Conservation (phyloP, 345 rosid genomes). For the Boechera retrofracta region DNA sequence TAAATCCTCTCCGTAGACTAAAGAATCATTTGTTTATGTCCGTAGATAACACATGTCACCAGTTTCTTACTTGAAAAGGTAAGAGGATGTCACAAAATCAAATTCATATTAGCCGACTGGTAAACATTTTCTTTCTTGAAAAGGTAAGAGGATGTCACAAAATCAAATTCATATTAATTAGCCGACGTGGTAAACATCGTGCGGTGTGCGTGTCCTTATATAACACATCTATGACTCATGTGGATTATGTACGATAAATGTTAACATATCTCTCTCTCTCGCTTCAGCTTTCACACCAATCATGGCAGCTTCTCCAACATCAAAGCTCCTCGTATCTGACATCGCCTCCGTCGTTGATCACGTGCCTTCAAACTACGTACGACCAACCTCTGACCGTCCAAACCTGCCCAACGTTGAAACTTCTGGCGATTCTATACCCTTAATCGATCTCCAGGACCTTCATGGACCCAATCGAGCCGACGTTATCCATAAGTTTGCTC, state of each 20-base stretch:
- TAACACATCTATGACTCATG: not conserved
- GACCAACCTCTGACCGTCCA: conserved; percentile 71
- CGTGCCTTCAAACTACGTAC: conserved; percentile 59
- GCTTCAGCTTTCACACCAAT: conserved; percentile 15
- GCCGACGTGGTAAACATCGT: not conserved
- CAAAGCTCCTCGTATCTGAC: conserved; percentile 55
- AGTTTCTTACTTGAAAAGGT: not conserved
- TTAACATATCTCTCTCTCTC: not conserved
- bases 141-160: not conserved
- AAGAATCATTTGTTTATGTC: too few species aligned
- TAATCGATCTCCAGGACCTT: conserved; percentile 64
- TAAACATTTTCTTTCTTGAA: not conserved
- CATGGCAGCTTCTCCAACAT: conserved; percentile 25
- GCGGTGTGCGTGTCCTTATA: conserved; percentile 22
- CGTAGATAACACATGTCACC: not conserved
- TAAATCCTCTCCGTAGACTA: too few species aligned
- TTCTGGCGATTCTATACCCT: conserved; percentile 54
- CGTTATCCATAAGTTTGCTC: conserved; percentile 51
- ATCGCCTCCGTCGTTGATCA: conserved; percentile 48
- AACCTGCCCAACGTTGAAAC: conserved; percentile 47
- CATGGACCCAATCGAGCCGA: conserved; percentile 48
- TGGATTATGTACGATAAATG: not conserved
- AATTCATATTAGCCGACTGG: too few species aligned
- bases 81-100: too few species aligned
- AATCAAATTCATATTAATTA: not conserved